These are phyloP conservation scores for Albophoma yamanashiensis DNA, from an alignment of 2,329 filamentous ascomycete genomes.

Conservation along the genomic window DNA sequence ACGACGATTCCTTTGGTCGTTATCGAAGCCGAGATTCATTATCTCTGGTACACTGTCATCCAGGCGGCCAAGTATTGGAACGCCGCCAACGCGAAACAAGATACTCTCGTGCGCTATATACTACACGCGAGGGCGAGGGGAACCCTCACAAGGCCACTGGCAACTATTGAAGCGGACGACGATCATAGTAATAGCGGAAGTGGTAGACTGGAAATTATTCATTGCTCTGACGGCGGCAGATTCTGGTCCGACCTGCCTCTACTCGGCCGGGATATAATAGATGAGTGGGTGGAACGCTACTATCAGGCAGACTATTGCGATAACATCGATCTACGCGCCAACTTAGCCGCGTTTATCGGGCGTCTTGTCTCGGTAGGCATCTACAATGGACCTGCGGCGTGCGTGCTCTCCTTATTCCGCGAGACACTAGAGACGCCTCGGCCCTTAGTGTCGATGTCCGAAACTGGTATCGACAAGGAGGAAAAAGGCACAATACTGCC, in stretches of 20 bases:
- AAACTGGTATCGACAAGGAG: not conserved
- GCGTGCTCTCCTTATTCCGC: not conserved
- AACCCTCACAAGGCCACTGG: not conserved
- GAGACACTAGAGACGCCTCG: not conserved
- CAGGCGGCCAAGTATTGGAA: constrained; percentile 1
- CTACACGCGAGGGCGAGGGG: not conserved
- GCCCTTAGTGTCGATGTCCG: not conserved
- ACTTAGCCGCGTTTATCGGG: not conserved
- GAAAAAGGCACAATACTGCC: not conserved
- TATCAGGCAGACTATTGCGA: not conserved
- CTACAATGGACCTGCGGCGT: not conserved
- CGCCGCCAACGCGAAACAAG: not conserved
- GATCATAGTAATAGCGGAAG: not conserved
- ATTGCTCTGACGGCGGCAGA: constrained; percentile 1
- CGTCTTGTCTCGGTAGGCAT: constrained; percentile 1
- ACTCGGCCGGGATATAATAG: not conserved
- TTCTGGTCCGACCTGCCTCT: constrained; percentile 2
- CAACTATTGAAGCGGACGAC: not conserved
- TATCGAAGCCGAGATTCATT: constrained; percentile 1
- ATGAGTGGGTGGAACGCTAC: constrained; percentile 1
- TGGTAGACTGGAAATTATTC: not conserved
- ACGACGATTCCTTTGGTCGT: not conserved
- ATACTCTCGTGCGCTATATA: constrained; percentile 1
- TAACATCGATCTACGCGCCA: not conserved
- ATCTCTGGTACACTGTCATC: not conserved